Base-by-base conservation (phyloP, 2,329 filamentous ascomycete species). In the Lecanicillium sp. region DNA sequence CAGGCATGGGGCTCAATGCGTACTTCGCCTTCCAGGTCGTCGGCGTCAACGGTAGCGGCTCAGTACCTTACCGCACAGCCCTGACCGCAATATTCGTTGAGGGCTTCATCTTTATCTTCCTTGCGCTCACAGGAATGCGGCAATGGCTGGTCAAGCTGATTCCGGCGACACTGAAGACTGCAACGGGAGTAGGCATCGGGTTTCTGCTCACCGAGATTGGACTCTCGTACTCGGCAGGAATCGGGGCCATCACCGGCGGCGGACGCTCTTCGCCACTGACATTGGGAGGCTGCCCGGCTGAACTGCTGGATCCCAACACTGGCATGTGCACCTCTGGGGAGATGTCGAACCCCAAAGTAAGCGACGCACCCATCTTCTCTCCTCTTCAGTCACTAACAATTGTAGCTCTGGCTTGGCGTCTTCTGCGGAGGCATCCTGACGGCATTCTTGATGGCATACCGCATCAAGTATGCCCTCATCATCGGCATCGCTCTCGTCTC, bases 331-430 rank as follows among this genome's bases (percentile, higher is more conserved):
- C 67, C 4, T 70, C 71, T 17, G 73, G 81, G 20, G 81, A 87
- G 60, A 90, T 94, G 86, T 76, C 82, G 5, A 93, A 79, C 58
- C 84, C 87, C 8, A 86, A 86, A 41, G 83, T 78, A 62, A 56
- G 67, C 58, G 11, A 8, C 47, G 5, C 2, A 4, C 2, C 2
- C 14, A 23, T 2, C n/a, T 32, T 30, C 14, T 24, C 6, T 10
- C 9, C 7, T 12, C 2, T 4, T 29, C 21, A n/a, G 14, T 27
- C 14, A 37, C 43, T 48, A n/a, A 54, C 48, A 14, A 20, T 3
- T 32, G 23, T 51, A 83, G 79, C 71, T 94, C 75, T 95, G 90
- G 90, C 79, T 94, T 46, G 90, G 87, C 10, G 84, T 95, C 54
- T 83, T 89, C 60, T 81, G 84, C 46, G 87, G 90, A 12, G 87